A percentile compares a stretch with the other conserved stretches of the same genome.
Conservation (phyloP, 1,284 basidiomycete genomes). For the Ceratobasidium sp. region DNA sequence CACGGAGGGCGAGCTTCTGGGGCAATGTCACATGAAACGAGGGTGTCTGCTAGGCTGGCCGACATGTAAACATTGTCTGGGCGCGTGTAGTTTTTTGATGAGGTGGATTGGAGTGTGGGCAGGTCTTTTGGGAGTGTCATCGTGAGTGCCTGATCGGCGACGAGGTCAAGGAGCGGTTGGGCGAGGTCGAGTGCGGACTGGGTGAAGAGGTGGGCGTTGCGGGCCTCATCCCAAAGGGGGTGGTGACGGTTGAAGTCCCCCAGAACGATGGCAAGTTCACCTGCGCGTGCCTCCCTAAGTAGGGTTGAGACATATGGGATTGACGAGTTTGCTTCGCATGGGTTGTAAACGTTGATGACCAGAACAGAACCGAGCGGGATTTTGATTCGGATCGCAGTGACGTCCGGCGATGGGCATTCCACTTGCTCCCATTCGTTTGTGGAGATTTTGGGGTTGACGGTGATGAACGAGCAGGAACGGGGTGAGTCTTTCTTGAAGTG, state of each 20-base stretch:
- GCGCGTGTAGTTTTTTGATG: constrained; percentile 51
- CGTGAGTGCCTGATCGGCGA: constrained; percentile 47
- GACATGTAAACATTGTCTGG: constrained; percentile 55
- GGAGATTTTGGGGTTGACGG: background rate
- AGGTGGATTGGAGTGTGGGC: constrained; percentile 51
- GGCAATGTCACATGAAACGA: constrained; percentile 48
- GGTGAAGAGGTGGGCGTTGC: constrained; percentile 57
- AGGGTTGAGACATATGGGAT: background rate
- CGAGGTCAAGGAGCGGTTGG: constrained; percentile 48
- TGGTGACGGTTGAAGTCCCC: constrained; percentile 10
- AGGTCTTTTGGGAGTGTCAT: constrained; percentile 51
- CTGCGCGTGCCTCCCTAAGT: background rate
- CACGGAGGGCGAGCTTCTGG: constrained; percentile 44
- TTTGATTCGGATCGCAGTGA: background rate
- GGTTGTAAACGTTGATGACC: constrained; percentile 23
- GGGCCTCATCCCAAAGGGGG: constrained; percentile 14
- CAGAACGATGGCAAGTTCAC: background rate
- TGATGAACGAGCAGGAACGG: background rate
- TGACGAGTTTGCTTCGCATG: background rate
- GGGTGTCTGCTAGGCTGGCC: constrained; percentile 18
- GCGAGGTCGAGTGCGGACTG: constrained; percentile 44
- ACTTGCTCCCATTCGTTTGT: constrained; percentile 11
- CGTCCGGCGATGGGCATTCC: background rate
- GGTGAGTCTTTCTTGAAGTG: background rate
- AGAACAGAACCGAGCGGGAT: background rate